A percentile compares a stretch with the other conserved stretches of the same genome.
These are phyloP conservation scores for Xylaria telfairii DNA, from an alignment of 495 filamentous ascomycete genomes.

Conservation along the genomic window DNA sequence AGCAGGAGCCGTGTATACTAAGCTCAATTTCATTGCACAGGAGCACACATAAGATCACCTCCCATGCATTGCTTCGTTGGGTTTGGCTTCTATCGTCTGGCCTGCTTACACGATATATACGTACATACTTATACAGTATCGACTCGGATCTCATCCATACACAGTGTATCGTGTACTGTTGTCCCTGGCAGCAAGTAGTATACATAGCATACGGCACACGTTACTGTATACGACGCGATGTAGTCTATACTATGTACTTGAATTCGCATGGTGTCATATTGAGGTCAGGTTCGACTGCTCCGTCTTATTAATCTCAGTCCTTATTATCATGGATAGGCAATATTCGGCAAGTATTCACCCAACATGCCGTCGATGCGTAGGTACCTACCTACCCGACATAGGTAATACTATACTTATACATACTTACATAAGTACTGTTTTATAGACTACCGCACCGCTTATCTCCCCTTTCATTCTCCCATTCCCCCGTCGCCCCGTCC, in stretches of 20 bases:
- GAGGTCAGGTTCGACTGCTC: too few species aligned
- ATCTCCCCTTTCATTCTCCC: constrained; percentile 19
- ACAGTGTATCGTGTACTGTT: neutral
- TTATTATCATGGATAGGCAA: neutral
- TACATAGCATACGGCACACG: too few species aligned
- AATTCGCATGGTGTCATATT: neutral
- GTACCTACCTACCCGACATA: too few species aligned
- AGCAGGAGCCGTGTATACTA: constrained; percentile 1
- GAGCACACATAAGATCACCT: neutral
- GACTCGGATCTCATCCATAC: neutral
- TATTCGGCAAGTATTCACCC: neutral
- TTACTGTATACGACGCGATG: neutral
- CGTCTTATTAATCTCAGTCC: neutral
- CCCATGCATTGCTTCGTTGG: neutral
- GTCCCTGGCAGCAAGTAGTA: too few species aligned
- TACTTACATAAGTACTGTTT: too few species aligned
- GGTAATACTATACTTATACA: too few species aligned
- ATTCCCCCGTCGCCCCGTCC: neutral
- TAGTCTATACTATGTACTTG: neutral
- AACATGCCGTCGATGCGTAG: neutral
- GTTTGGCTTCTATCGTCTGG: neutral
- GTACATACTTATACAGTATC: neutral
- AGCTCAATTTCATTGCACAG: neutral
- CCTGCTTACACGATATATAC: neutral
- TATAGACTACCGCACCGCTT: neutral